Evolutionary conservation across 495 filamentous ascomycete species (phyloP).

Genomic region (Ramalina intermedia): DNA sequence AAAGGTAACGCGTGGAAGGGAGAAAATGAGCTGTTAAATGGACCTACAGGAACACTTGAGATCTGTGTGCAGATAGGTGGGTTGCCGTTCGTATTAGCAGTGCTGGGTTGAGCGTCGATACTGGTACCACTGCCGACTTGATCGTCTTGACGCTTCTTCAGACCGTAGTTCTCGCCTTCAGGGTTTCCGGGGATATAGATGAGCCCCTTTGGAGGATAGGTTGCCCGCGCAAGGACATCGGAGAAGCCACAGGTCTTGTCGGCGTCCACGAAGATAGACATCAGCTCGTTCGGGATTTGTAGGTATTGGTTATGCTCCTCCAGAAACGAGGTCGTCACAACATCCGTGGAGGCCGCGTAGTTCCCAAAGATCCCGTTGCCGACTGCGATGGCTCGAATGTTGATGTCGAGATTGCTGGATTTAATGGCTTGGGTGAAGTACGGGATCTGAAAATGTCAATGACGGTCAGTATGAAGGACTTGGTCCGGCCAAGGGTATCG

Average conservation of each 20-base stretch:
- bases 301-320: conserved; percentile 14
- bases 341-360: conserved; percentile 21
- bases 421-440: conserved; percentile 26
- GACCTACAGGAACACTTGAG: conserved; percentile 1
- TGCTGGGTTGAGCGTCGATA: background rate
- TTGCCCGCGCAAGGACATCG: conserved; percentile 17
- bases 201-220: conserved; percentile 21
- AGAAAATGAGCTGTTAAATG: conserved; percentile 4
- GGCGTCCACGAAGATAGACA: conserved; percentile 18
- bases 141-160: background rate
- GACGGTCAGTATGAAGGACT: background rate
- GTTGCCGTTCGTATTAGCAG: background rate
- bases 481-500: too few species aligned
- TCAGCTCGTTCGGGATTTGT: conserved; percentile 17
- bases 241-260: conserved; percentile 24
- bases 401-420: conserved; percentile 19
- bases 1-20: too few species aligned
- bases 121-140: too few species aligned
- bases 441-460: conserved; percentile 15
- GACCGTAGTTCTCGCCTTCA: conserved; percentile 22
- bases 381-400: conserved; percentile 23
- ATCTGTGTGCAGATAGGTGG: too few species aligned
- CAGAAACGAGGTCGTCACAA: conserved; percentile 19
- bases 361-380: conserved; percentile 26
- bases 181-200: conserved; percentile 25